These are phyloP conservation scores for Naematelia aurantialba DNA, from an alignment of 768 basidiomycete species.

Conservation along the genomic window DNA sequence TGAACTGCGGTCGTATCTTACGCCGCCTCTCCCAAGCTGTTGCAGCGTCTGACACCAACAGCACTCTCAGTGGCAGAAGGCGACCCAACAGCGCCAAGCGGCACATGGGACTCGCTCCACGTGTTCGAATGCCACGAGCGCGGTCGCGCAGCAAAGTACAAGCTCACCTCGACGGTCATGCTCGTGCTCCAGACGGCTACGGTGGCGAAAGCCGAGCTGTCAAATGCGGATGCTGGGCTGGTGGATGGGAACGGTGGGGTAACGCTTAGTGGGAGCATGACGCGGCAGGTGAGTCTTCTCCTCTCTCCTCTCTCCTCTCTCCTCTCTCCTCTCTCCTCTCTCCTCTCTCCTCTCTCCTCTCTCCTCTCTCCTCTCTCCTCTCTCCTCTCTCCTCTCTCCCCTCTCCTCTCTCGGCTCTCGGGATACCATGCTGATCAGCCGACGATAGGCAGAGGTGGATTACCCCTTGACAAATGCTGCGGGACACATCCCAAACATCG, in stretches of 20 bases:
- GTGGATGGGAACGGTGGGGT: conserved; percentile 67
- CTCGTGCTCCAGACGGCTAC: conserved; percentile 69
- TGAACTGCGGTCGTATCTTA: too few relatives aligned
- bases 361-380: too few relatives aligned
- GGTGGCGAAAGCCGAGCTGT: conserved; percentile 20
- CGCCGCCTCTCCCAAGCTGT: too few relatives aligned
- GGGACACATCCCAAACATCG: conserved; percentile 90
- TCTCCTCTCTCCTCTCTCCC: too few relatives aligned
- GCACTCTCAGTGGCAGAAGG: conserved; percentile 2
- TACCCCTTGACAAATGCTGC: conserved; percentile 71
- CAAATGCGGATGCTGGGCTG: conserved; percentile 52
- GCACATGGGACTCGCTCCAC: conserved; percentile 97
- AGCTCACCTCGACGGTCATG: conserved; percentile 95
- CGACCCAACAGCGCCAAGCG: conserved; percentile 52
- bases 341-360: too few relatives aligned
- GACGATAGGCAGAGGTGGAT: conserved; percentile 72
- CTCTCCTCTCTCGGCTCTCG: too few relatives aligned
- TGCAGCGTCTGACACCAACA: too few relatives aligned
- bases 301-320: too few relatives aligned
- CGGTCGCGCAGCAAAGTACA: conserved; percentile 89
- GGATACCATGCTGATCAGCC: too few relatives aligned
- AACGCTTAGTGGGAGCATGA: conserved; percentile 91
- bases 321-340: too few relatives aligned
- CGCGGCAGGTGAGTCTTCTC: conserved; percentile 69
- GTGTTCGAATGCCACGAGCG: conserved; percentile 94